Percentiles rank a stretch among this genome's conserved stretches.
phyloP scores from a whole-genome alignment of 768 basidiomycete genomes.

The Cystofilobasidium bisporidii region DNA sequence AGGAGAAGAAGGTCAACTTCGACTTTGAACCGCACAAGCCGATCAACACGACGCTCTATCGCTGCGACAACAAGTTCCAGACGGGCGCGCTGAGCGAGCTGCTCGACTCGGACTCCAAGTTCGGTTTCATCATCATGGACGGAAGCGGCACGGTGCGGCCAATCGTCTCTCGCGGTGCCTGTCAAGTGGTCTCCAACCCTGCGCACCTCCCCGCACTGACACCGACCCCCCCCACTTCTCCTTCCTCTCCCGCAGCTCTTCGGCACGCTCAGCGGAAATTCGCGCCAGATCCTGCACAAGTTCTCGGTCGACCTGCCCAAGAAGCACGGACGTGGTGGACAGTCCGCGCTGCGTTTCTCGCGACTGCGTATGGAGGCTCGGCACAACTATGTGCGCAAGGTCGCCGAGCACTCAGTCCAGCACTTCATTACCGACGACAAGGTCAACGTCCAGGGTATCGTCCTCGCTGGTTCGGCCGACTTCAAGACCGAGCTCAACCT shows the following conservation, averaged over 20 bases:
- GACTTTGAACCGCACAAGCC: conserved; percentile 99
- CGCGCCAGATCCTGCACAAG: conserved; percentile 93
- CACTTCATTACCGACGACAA: conserved; percentile 97
- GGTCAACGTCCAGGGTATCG: conserved; percentile 92
- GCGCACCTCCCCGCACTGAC: conserved; percentile 40
- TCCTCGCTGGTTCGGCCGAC: conserved; percentile 93
- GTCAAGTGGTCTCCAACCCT: too few species aligned
- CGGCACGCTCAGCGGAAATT: conserved; percentile 90
- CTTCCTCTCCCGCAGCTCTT: conserved; percentile 49
- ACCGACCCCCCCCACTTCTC: background rate
- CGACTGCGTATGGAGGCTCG: conserved; percentile 98
- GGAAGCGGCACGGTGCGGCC: conserved; percentile 43
- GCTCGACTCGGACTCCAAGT: conserved; percentile 91
- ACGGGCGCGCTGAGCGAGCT: conserved; percentile 94
- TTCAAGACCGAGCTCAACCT: conserved; percentile 97
- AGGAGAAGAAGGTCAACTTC: conserved; percentile 98
- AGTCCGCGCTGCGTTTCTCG: conserved; percentile 98
- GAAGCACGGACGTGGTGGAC: conserved; percentile 98
- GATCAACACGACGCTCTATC: conserved; percentile 96
- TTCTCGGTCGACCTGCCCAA: conserved; percentile 98
- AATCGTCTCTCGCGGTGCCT: too few species aligned
- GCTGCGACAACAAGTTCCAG: conserved; percentile 99
- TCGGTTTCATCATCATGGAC: conserved; percentile 99
- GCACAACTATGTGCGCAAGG: conserved; percentile 99
- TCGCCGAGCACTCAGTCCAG: conserved; percentile 91